Percentiles rank a stretch among this genome's conserved stretches.
Evolutionary conservation across 192 early-diverging fungal genomes (phyloP).

Genomic region (Polychytrium aggregatum): DNA sequence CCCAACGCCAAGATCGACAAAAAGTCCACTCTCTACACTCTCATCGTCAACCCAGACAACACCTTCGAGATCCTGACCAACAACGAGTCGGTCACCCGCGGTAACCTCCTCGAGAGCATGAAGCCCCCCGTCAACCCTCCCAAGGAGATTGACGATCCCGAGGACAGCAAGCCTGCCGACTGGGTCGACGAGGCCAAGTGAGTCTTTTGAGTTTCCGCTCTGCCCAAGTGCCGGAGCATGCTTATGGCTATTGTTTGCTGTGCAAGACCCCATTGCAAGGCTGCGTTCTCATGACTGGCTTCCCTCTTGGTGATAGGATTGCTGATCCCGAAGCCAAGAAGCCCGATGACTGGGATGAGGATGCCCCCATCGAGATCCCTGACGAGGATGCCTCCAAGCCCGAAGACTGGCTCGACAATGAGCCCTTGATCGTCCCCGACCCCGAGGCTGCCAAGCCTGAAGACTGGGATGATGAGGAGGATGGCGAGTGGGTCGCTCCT

Average conservation of each 20-base stretch:
- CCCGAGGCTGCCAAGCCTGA: conserved; percentile 73
- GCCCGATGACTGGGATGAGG: conserved; percentile 77
- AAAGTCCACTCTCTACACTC: conserved; percentile 67
- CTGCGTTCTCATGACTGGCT: too few species aligned
- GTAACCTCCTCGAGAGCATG: conserved; percentile 69
- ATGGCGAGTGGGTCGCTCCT: conserved; percentile 82
- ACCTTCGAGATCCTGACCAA: conserved; percentile 69
- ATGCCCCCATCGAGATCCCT: conserved; percentile 64
- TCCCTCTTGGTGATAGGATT: too few species aligned
- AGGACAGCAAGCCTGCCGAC: conserved; percentile 74
- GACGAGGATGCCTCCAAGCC: conserved; percentile 73
- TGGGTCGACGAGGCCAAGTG: conserved; percentile 83
- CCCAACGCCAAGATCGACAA: conserved; percentile 58
- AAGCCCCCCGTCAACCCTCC: conserved; percentile 78
- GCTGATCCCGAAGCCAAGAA: conserved; percentile 67
- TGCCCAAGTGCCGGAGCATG: background rate
- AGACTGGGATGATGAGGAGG: conserved; percentile 86
- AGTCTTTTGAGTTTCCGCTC: conserved; percentile 7
- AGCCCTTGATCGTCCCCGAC: conserved; percentile 59
- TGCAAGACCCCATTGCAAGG: too few species aligned
- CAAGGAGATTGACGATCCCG: conserved; percentile 45
- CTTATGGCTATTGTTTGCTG: too few species aligned
- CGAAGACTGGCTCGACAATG: conserved; percentile 79
- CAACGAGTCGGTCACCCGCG: conserved; percentile 46
- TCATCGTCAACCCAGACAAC: conserved; percentile 74